Evolutionary conservation across 2,329 filamentous ascomycete genomes (phyloP), one percentile per base, ranked within the genome.

Genomic region (Xylariales sp.): DNA sequence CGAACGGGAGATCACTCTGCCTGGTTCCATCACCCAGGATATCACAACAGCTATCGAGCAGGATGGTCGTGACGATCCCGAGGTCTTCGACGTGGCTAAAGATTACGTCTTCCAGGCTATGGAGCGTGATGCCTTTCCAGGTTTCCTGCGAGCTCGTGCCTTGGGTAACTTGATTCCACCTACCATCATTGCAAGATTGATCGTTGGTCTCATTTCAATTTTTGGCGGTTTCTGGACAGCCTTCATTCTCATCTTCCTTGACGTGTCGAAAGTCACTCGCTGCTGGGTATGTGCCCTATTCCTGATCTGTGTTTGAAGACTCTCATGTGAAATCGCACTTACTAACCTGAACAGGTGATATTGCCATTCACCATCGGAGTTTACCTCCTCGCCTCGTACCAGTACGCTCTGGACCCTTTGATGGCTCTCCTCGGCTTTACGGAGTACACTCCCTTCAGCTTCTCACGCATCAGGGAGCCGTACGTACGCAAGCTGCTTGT

Each of bases 61-160:
- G 52, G 83, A 88, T 50, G 88, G 88, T 33, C 82, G 93, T 53
- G 93, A 97, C 56, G 93, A 98, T 59, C 93, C 93, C 0, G 93
- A 98, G 63, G 86, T 98, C 10, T 98, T 98, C 56, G 93, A 97
- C 60, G 82, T 88, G 15, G 93, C 93, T 41, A 98, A 98, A 71
- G 93, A 98, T 68, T 98, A 97, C 61, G 93, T 97, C 48, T 98
- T 97, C 64, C 94, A 98, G 66, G 94, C 94, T 24, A 98, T 98
- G 93, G 94, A 98, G 68, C 81, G 94, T 42, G 93, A 98, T 68
- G 93, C 94, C n/a, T 98, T 95, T 61, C 93, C 94, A 1, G 91
- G 91, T 1, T 98, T 98, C 66, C 74, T 98, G 45, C 80, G 91
- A 58, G 88, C 88, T 68, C 97, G 97, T 68, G 93, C 93, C 3